Conservation (phyloP, 176 grass and related monocot species). For the Thalia dealbata region DNA sequence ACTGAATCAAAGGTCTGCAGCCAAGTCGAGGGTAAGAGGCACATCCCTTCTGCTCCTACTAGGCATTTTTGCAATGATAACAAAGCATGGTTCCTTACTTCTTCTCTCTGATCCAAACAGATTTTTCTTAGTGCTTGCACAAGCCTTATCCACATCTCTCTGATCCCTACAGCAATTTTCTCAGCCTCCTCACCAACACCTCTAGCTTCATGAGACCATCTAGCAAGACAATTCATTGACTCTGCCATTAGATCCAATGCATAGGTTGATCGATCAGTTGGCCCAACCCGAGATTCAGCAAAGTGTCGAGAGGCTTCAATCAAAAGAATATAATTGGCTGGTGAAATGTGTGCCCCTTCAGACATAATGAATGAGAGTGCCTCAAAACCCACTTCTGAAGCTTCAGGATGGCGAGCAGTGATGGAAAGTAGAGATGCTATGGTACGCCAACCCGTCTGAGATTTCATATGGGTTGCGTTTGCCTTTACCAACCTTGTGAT, state of each 20-base stretch:
- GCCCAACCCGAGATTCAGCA: conserved; percentile 74
- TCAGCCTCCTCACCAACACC: conserved; percentile 58
- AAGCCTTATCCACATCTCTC: conserved; percentile 89
- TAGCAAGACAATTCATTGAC: conserved; percentile 50
- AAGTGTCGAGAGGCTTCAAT: conserved; percentile 84
- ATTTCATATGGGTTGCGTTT: conserved; percentile 78
- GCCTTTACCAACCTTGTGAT: conserved; percentile 76
- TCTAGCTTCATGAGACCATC: conserved; percentile 64
- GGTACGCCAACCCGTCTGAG: conserved; percentile 82
- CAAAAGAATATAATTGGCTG: conserved; percentile 66
- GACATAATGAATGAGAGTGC: conserved; percentile 84
- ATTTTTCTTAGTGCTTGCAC: conserved; percentile 73
- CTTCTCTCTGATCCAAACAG: conserved; percentile 86
- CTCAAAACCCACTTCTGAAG: conserved; percentile 79
- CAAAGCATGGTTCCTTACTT: conserved; percentile 84
- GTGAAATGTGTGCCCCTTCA: conserved; percentile 66
- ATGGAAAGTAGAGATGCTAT: conserved; percentile 77
- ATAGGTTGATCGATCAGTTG: conserved; percentile 57
- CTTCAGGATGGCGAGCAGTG: conserved; percentile 92
- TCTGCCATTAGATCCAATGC: conserved; percentile 79
- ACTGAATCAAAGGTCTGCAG: conserved; percentile 70
- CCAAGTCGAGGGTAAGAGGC: conserved; percentile 59
- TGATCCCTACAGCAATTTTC: conserved; percentile 61
- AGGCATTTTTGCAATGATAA: conserved; percentile 66
- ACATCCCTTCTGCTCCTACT: conserved; percentile 52